Evolutionary conservation across 192 early-diverging fungal genomes (phyloP), one percentile per base, ranked within the genome.

Genomic region (Gamsiella multidivaricata): DNA sequence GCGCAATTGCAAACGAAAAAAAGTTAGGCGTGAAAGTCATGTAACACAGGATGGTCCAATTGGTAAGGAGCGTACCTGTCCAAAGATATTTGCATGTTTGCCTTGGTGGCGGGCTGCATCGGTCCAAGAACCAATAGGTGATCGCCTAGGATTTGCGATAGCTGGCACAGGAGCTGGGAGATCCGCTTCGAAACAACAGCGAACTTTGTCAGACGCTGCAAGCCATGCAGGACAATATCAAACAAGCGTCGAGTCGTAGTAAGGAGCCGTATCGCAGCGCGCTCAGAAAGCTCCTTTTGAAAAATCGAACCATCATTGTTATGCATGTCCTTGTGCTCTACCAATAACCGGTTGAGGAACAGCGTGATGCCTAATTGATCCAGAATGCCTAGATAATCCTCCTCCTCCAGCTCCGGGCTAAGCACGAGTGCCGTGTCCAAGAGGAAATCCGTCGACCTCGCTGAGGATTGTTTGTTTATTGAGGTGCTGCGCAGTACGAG

Each of bases 331-430:
- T 63, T 64, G 46, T 78, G 74, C 33, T 78, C 74, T 6, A 57
- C 26, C 2, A 85, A 54, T 28, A 73, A 9, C 0, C 57, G 73
- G 52, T 67, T 74, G 32, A 81, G 79, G 28, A 70, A 73, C 2
- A 73, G 39, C 5, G 80, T 37, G 0, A 85, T 50, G 18, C 69
- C 74, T 37, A 85, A 46, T 53, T 85, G 84, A 61, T 85, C 84
- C 31, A 85, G 61, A 5, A 83, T 43, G 5, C 67, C 74, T 18
- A 79, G 51, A 23, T 70, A 79, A 57, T 85, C 84, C 20, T 85
- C 81, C 37, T 85, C 84, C 22, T 69, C 65, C 39, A 73, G 14
- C 1, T 42, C 36, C 4, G 62, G 64, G 5, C 70, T 57, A 4
- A 80, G 54, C 20, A 18, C 39, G 8, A 36, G 26, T 10, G 23